Base-by-base conservation (phyloP, 352 stramenopile species). In the Phytophthora idaei region DNA sequence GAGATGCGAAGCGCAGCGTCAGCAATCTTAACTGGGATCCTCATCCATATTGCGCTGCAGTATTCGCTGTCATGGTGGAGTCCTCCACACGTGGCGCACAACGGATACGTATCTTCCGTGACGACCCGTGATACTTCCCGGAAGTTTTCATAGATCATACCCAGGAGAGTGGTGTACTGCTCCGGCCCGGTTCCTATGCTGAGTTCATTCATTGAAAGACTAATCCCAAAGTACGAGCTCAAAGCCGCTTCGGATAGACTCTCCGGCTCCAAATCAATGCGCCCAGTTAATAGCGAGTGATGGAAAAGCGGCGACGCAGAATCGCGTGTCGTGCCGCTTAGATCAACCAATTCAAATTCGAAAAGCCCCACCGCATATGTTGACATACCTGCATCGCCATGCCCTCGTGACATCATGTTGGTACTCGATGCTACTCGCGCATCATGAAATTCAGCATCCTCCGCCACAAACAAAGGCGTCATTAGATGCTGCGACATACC, bases 61-160 rank as follows among this genome's bases (percentile, higher is more conserved):
- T 76, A 63, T 15, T 92, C 71, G 32, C 71, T 68, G 8, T 76
- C 74, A 61, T 81, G 84, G 61, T 96, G 89, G 25, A 93, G 85
- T 0, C 89, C 89, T 52, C 61, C 64, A 52, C 89, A 96, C 5
- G 11, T 69, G 10, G 59, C 45, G 50, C 89, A 96, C 1, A 90
- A 15, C 7, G 87, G 82, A 67, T 88, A 96, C 0, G 83, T 91
- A 34, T 96, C 85, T 80, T 95, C 89, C 34, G 87, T 71, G 1
- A 96, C 83, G 50, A 89, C 76, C 21, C 71, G 81, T 2, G 84
- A 90, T 7, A 87, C 69, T 68, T 96, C 89, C 41, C 88, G 85
- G 70, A 96, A 94, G 46, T 96, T 96, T 49, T 96, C 89, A 52
- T 89, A 94, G 28, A 95, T 92, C 52, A 90, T 81, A n/a, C 84